Conservation (phyloP, 1,139 yeast species). For the Kodamaea derodonti region DNA sequence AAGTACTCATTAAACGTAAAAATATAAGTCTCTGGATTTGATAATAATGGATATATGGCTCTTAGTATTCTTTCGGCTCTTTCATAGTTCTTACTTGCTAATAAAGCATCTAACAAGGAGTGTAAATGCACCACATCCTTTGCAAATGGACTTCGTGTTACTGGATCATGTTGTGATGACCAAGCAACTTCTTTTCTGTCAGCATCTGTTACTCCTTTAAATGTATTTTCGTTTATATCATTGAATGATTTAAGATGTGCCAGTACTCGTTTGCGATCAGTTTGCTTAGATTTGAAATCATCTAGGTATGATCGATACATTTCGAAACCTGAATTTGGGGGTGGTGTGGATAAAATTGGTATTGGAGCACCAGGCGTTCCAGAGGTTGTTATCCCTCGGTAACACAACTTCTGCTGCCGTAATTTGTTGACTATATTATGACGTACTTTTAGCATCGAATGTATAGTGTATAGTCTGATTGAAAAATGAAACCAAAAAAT, state of each 20-base stretch:
- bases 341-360: background rate
- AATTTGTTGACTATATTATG: no score
- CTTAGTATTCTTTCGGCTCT: slow-evolving; percentile 69
- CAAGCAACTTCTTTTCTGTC: slow-evolving; percentile 25
- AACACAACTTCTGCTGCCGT: no score
- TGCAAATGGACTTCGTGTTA: slow-evolving; percentile 44
- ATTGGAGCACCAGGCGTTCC: background rate
- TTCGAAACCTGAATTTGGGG: slow-evolving; percentile 7
- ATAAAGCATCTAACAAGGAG: slow-evolving; percentile 76
- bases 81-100: slow-evolving; percentile 61
- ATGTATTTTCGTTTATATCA: slow-evolving; percentile 17
- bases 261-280: slow-evolving; percentile 4
- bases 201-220: slow-evolving; percentile 15
- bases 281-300: slow-evolving; percentile 5
- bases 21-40: slow-evolving; percentile 29
- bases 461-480: no score
- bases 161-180: slow-evolving; percentile 43
- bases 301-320: slow-evolving; percentile 14
- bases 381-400: slow-evolving; percentile 1
- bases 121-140: slow-evolving; percentile 65
- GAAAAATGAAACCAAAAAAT: no score
- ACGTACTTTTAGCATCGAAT: no score
- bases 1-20: slow-evolving; percentile 37
- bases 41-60: slow-evolving; percentile 48
- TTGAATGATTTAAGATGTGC: slow-evolving; percentile 20